Evolutionary conservation across 1,284 basidiomycete genomes (phyloP).

Genomic region (Apiotrichum laibachii): DNA sequence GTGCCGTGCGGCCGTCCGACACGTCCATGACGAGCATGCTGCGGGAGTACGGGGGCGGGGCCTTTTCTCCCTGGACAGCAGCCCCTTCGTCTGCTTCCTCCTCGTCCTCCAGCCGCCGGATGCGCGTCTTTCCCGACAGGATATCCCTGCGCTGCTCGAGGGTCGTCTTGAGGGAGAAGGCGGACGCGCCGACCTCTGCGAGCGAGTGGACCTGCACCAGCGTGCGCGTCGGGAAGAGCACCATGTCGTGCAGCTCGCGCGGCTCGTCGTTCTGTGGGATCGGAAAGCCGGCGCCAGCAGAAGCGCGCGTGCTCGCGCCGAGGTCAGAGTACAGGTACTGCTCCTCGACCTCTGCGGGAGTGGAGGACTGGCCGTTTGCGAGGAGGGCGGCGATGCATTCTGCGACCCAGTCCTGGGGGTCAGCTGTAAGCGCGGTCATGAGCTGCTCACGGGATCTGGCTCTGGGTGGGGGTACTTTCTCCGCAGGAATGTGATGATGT

Average conservation of each 20-base stretch:
- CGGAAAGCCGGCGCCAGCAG: constrained; percentile 2
- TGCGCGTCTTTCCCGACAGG: constrained; percentile 40
- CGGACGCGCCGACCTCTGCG: constrained; percentile 44
- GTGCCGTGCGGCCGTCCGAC: constrained; percentile 39
- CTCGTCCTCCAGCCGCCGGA: constrained; percentile 44
- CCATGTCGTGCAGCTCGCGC: constrained; percentile 17
- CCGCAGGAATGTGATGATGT: constrained; percentile 20
- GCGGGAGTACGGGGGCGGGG: constrained; percentile 45
- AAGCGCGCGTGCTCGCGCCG: constrained; percentile 22
- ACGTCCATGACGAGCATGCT: constrained; percentile 46
- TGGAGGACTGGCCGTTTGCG: constrained; percentile 26
- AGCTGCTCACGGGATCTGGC: constrained; percentile 33
- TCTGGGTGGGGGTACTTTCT: constrained; percentile 34
- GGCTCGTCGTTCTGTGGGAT: constrained; percentile 15
- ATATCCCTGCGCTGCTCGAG: constrained; percentile 47
- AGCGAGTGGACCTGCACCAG: constrained; percentile 42
- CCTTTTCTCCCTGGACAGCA: constrained; percentile 15
- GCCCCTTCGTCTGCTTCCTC: constrained; percentile 17
- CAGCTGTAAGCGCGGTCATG: not conserved
- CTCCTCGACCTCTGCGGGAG: constrained; percentile 24
- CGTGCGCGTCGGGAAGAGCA: constrained; percentile 33
- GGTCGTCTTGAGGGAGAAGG: constrained; percentile 41
- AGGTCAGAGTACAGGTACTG: constrained; percentile 42
- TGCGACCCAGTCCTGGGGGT: constrained; percentile 34
- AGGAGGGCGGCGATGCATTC: constrained; percentile 29